phyloP scores from a whole-genome alignment of 371 early-diverging fungal genomes.

The Mortierella sp. region DNA sequence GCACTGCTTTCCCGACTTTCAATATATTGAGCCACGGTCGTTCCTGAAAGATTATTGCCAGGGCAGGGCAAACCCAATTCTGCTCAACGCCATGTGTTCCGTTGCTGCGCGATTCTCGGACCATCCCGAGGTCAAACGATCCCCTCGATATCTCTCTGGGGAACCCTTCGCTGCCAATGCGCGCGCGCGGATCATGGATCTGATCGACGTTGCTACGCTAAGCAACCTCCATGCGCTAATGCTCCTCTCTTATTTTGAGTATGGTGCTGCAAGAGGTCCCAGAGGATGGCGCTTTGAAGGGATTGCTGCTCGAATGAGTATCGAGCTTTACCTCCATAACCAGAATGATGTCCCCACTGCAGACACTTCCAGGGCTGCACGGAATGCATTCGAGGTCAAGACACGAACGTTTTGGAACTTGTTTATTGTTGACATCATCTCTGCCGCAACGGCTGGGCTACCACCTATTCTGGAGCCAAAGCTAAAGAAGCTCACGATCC shows the following conservation, averaged over 20 bases:
- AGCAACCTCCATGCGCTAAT: conserved; percentile 8
- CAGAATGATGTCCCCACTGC: neutral
- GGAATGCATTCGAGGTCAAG: conserved; percentile 8
- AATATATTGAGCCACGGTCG: conserved; percentile 3
- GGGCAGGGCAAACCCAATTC: neutral
- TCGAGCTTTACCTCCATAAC: conserved; percentile 10
- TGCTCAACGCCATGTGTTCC: conserved; percentile 7
- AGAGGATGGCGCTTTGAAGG: conserved; percentile 10
- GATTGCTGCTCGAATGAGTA: conserved; percentile 4
- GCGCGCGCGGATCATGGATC: conserved; percentile 6
- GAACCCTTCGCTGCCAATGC: conserved; percentile 6
- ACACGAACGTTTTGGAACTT: conserved; percentile 8
- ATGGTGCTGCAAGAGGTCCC: neutral
- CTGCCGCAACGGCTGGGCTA: conserved; percentile 5
- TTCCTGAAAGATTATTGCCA: conserved; percentile 6
- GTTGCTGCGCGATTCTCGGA: conserved; percentile 13
- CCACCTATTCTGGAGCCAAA: conserved; percentile 4
- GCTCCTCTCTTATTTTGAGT: conserved; percentile 5
- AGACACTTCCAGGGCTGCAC: conserved; percentile 1
- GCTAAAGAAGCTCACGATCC: conserved; percentile 7
- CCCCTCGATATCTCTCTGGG: conserved; percentile 5
- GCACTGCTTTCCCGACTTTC: conserved; percentile 10
- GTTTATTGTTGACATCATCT: conserved; percentile 2
- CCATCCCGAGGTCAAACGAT: conserved; percentile 6
- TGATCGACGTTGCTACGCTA: conserved; percentile 11